phyloP scores from a whole-genome alignment of 768 basidiomycete species.

The Mycena polygramma region DNA sequence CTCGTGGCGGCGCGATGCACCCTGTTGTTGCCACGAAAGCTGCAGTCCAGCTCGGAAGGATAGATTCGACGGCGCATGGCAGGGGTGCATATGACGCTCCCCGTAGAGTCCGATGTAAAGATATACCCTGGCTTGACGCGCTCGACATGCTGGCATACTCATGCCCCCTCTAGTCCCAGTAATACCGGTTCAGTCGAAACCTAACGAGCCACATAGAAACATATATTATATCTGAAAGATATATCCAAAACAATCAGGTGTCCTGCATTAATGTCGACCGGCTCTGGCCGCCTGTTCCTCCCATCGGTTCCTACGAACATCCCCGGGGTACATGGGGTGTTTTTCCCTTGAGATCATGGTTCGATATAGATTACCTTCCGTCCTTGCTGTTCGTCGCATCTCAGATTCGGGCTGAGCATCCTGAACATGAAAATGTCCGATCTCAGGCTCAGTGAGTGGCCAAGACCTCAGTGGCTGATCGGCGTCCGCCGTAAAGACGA shows the following conservation, averaged over 20 bases:
- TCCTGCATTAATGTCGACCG: background rate
- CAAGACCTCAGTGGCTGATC: constrained; percentile 1
- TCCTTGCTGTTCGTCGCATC: background rate
- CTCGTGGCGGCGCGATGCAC: constrained; percentile 48
- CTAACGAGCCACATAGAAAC: too few species aligned
- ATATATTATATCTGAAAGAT: too few species aligned
- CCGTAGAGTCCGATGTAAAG: too few species aligned
- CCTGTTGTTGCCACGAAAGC: constrained; percentile 50
- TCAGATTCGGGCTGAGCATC: background rate
- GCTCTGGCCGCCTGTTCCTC: background rate
- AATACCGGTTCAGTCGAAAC: too few species aligned
- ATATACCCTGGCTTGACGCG: too few species aligned
- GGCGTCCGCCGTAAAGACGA: background rate
- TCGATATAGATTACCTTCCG: background rate
- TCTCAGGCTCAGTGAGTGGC: background rate
- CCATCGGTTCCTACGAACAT: constrained; percentile 5
- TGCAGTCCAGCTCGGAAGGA: constrained; percentile 35
- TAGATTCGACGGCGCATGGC: too few species aligned
- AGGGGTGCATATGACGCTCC: too few species aligned
- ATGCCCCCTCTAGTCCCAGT: too few species aligned
- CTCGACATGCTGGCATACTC: too few species aligned
- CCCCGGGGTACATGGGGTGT: background rate
- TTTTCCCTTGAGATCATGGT: background rate
- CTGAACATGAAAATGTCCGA: background rate
- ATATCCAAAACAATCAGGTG: too few species aligned